Conservation (phyloP, 1,284 basidiomycete species). For the Boletus sp. region DNA sequence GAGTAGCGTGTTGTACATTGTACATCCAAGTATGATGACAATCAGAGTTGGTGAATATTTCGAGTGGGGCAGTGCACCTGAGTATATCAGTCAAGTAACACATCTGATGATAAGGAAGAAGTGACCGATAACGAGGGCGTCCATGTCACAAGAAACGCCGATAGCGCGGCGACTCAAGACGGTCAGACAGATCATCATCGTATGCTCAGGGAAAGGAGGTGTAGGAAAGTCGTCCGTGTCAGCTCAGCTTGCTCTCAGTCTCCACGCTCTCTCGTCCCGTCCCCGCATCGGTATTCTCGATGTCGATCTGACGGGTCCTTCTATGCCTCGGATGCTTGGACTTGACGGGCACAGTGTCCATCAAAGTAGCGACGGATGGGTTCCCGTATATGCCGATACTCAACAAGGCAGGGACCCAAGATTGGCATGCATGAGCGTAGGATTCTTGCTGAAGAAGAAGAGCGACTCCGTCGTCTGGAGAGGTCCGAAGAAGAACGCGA, state of each 20-base stretch:
- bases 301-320: conserved; percentile 95
- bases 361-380: conserved; percentile 95
- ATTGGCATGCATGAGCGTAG: conserved; percentile 94
- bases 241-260: conserved; percentile 86
- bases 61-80: too few species aligned
- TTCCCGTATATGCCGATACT: conserved; percentile 91
- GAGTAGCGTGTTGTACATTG: neutral
- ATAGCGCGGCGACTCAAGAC: conserved; percentile 59
- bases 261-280: conserved; percentile 63
- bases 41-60: neutral
- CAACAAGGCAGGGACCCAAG: conserved; percentile 47
- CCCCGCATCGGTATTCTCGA: conserved; percentile 88
- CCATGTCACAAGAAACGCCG: conserved; percentile 47
- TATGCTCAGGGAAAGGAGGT: conserved; percentile 95
- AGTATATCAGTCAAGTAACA: too few species aligned
- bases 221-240: conserved; percentile 98
- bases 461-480: conserved; percentile 97
- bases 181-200: conserved; percentile 88
- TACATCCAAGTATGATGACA: conserved; percentile 3
- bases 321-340: conserved; percentile 96
- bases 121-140: neutral
- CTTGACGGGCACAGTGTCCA: conserved; percentile 84
- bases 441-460: conserved; percentile 86
- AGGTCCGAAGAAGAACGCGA: conserved; percentile 99
- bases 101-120: too few species aligned